Evolutionary conservation across 2,329 filamentous ascomycete species (phyloP).

Genomic region (Colletotrichum eleusines): DNA sequence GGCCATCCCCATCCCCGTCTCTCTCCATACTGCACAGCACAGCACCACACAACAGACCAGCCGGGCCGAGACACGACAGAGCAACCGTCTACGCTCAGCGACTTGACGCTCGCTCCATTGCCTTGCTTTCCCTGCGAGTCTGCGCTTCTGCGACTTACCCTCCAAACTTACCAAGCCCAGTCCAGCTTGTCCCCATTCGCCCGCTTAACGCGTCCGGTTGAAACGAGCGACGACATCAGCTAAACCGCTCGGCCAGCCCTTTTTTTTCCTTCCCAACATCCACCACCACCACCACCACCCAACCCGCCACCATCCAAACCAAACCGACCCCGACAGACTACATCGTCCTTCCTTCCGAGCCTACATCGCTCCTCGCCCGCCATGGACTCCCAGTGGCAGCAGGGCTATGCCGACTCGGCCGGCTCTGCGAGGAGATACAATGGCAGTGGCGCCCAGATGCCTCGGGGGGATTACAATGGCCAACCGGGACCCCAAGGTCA

Average conservation of each 20-base stretch:
- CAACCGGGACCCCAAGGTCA: conserved; percentile 47
- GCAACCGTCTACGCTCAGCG: conserved; percentile 9
- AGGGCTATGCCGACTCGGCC: conserved; percentile 74
- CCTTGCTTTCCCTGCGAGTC: conserved; percentile 11
- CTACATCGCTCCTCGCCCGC: conserved; percentile 45
- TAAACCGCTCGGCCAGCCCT: conserved; percentile 33
- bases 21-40: conserved; percentile 6
- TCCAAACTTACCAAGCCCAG: conserved; percentile 32
- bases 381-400: conserved; percentile 67
- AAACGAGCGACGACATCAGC: conserved; percentile 40
- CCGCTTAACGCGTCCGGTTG: conserved; percentile 41
- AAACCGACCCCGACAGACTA: conserved; percentile 26
- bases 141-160: conserved; percentile 27
- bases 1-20: conserved; percentile 1
- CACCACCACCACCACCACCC: conserved; percentile 35
- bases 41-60: conserved; percentile 7
- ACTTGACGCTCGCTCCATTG: conserved; percentile 14
- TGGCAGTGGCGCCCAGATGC: conserved; percentile 56
- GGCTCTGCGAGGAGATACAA: conserved; percentile 75
- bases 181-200: conserved; percentile 36
- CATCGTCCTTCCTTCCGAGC: conserved; percentile 22
- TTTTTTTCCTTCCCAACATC: conserved; percentile 29
- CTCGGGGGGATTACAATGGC: conserved; percentile 50
- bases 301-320: conserved; percentile 18
- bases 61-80: conserved; percentile 17